These are phyloP conservation scores for Didymellaceae sp. DNA, from an alignment of 2,329 filamentous ascomycete genomes.

Conservation along the genomic window DNA sequence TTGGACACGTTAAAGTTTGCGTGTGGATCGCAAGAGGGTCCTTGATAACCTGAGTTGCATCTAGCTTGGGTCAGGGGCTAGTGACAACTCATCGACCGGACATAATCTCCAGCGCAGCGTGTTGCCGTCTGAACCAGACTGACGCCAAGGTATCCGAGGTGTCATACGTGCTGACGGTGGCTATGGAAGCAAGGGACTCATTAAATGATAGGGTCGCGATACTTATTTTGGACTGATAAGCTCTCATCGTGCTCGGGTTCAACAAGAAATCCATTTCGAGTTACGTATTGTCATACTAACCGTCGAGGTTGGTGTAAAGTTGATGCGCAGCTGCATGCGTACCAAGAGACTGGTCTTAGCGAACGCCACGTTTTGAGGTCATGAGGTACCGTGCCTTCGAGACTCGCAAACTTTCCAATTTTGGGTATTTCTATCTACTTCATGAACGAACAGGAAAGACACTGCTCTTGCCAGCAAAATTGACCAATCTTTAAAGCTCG, in stretches of 20 bases:
- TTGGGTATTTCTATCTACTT: too few species aligned
- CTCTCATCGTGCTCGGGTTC: too few species aligned
- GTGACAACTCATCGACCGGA: not conserved
- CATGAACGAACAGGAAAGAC: too few species aligned
- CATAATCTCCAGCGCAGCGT: not conserved
- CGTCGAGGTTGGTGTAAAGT: not conserved
- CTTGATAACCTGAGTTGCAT: not conserved
- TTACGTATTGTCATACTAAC: not conserved
- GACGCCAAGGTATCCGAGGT: constrained; percentile 7
- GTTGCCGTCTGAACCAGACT: not conserved
- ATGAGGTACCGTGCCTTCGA: not conserved
- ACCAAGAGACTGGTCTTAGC: not conserved
- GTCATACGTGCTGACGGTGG: not conserved
- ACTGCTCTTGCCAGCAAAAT: too few species aligned
- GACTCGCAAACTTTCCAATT: not conserved
- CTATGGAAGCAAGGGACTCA: not conserved
- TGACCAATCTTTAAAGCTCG: constrained; percentile 46
- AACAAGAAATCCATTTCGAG: not conserved
- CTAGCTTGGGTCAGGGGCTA: not conserved
- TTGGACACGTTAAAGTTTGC: constrained; percentile 5
- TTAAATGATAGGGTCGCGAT: too few species aligned
- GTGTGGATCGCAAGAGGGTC: constrained; percentile 4
- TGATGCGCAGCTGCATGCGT: not conserved
- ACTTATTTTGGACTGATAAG: too few species aligned
- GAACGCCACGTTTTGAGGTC: not conserved